These are phyloP conservation scores for Cytospora piceae DNA, from an alignment of 2,329 filamentous ascomycete genomes.

Conservation along the genomic window DNA sequence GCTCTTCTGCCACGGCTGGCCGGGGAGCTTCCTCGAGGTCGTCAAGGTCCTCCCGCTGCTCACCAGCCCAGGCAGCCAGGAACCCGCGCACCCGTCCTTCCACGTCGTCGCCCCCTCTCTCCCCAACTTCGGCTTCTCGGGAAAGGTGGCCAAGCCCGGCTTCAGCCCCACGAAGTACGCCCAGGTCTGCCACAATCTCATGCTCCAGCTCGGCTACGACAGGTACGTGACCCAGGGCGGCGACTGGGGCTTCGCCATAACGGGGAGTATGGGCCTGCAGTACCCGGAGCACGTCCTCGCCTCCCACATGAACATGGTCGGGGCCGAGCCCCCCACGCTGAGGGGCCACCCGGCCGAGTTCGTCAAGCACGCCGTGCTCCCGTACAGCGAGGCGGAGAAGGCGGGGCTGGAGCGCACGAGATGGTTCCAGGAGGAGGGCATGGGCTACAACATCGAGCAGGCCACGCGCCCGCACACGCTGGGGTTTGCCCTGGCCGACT, in stretches of 20 bases:
- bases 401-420: slow-evolving; percentile 54
- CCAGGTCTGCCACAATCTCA: slow-evolving; percentile 42
- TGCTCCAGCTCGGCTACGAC: slow-evolving; percentile 45
- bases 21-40: slow-evolving; percentile 46
- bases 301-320: slow-evolving; percentile 64
- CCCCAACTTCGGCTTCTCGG: slow-evolving; percentile 50
- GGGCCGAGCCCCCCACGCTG: slow-evolving; percentile 50
- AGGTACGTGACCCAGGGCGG: slow-evolving; percentile 61
- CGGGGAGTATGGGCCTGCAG: slow-evolving; percentile 60
- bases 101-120: slow-evolving; percentile 51
- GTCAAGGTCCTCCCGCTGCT: slow-evolving; percentile 41
- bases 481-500: slow-evolving; percentile 70
- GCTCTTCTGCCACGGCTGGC: slow-evolving; percentile 49
- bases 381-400: slow-evolving; percentile 56
- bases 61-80: slow-evolving; percentile 34
- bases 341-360: slow-evolving; percentile 59
- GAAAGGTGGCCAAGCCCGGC: slow-evolving; percentile 37
- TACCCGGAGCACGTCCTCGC: slow-evolving; percentile 63
- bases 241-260: slow-evolving; percentile 72
- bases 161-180: slow-evolving; percentile 39
- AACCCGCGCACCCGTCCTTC: slow-evolving; percentile 43
- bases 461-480: slow-evolving; percentile 73
- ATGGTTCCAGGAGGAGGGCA: slow-evolving; percentile 63
- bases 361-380: slow-evolving; percentile 56
- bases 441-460: slow-evolving; percentile 63